Evolutionary conservation across 352 stramenopile species (phyloP), one percentile per base, ranked within the genome.

Genomic region (Phytopythium oedochilum): DNA sequence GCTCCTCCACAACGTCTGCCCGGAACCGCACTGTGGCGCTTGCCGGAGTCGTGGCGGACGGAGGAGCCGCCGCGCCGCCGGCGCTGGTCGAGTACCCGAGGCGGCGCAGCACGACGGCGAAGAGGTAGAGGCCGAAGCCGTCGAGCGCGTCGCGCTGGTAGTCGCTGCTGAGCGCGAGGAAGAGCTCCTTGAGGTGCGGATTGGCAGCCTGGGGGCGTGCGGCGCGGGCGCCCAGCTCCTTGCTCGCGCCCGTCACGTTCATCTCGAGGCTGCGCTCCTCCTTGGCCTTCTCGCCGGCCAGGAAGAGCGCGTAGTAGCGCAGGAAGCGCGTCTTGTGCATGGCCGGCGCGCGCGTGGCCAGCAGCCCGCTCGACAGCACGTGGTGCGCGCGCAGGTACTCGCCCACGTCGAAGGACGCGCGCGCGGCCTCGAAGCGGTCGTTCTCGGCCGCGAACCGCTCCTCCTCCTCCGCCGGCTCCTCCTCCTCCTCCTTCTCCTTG

Each of bases 211-310:
- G 64, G 34, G 68, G 74, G 42, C 71, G 65, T 46, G 73, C 35
- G 36, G 65, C 66, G 18, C 63, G 62, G 28, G n/a, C n/a, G n/a
- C 76, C 70, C 8, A 64, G 49, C 28, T 74, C 72, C 67, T 71
- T 73, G 60, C 69, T 71, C 28, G 69, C 63, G 26, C 73, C 70
- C 31, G 77, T 73, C 18, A 86, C 68, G 55, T 83, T 88, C 57
- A 86, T 83, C 53, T 89, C 75, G 8, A 90, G 60, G 55, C 83
- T 71, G 68, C 86, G 75, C 61, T 92, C 83, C 51, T 93, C 79
- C 34, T 90, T 92, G 38, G 74, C 69, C 50, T 92, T 89, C 58
- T 94, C 85, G 18, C 85, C 85, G 31, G 83, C 85, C 63, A 93
- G 61, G 60, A 88, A 94, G 11, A 90, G 70, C 45, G 85, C 64